Evolutionary conservation across 495 filamentous ascomycete species (phyloP).

Genomic region (Rusavskia elegans): DNA sequence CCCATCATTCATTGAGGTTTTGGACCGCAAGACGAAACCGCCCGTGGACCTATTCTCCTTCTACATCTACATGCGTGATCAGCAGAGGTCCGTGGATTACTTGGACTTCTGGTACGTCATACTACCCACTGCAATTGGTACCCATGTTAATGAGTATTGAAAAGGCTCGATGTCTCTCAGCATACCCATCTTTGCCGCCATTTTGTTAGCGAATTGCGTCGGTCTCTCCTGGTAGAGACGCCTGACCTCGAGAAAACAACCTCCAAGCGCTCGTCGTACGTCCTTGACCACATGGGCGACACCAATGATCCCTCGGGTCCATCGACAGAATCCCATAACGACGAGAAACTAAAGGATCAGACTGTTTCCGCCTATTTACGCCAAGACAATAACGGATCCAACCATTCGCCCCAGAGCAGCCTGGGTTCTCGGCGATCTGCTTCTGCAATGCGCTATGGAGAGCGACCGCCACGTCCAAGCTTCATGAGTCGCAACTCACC

Average conservation of each 20-base stretch:
- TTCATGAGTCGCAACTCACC: constrained; percentile 36
- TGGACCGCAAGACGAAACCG: constrained; percentile 76
- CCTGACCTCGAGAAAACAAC: constrained; percentile 72
- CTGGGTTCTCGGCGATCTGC: constrained; percentile 31
- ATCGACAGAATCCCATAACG: constrained; percentile 30
- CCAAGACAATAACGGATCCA: constrained; percentile 42
- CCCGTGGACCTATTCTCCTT: constrained; percentile 96
- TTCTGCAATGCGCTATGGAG: constrained; percentile 22
- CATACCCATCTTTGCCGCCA: constrained; percentile 97
- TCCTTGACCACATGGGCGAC: constrained; percentile 58
- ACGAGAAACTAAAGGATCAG: constrained; percentile 57
- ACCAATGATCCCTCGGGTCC: constrained; percentile 43
- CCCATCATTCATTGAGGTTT: constrained; percentile 85
- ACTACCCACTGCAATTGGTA: not conserved
- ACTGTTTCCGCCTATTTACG: constrained; percentile 81
- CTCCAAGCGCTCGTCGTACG: constrained; percentile 68
- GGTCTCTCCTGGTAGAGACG: constrained; percentile 83
- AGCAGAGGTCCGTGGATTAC: constrained; percentile 94
- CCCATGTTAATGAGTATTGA: not conserved
- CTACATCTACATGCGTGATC: constrained; percentile 99
- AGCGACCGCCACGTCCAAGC: constrained; percentile 50
- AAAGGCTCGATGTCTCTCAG: constrained; percentile 95
- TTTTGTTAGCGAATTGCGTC: constrained; percentile 87
- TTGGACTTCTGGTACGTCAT: constrained; percentile 81
- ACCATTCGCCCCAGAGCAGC: constrained; percentile 58